Conservation (phyloP, 768 basidiomycete genomes). For the Trametes cingulata region DNA sequence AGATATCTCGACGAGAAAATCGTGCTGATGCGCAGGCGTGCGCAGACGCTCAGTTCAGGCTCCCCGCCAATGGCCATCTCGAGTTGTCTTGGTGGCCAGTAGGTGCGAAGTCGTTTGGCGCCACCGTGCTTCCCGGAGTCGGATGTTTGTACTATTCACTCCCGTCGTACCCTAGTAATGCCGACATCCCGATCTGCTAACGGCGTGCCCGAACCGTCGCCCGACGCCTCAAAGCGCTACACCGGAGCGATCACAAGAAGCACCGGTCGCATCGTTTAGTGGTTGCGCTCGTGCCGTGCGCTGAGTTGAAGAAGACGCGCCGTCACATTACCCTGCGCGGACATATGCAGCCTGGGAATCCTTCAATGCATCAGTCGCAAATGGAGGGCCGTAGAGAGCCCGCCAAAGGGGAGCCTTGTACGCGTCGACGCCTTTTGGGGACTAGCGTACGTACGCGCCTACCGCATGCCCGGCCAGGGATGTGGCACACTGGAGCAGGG, state of each 20-base stretch:
- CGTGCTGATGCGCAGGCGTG: not conserved
- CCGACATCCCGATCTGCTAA: slow-evolving; percentile 7
- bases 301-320: not conserved
- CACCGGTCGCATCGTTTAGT: not conserved
- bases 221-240: not conserved
- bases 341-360: not conserved
- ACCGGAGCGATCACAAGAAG: not conserved
- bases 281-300: not conserved
- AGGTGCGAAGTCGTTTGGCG: slow-evolving; percentile 5
- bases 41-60: not conserved
- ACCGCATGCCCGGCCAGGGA: not conserved
- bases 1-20: slow-evolving; percentile 2
- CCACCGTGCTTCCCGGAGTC: slow-evolving; percentile 19
- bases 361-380: not conserved
- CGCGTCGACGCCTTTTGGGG: not conserved
- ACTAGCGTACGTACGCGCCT: not conserved
- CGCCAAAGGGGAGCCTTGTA: not conserved
- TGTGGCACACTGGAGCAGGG: not conserved
- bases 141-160: not conserved
- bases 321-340: not conserved
- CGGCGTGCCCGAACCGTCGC: not conserved
- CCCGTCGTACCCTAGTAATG: not conserved
- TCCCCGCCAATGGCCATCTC: not conserved
- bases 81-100: not conserved
- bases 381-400: not conserved